These are phyloP conservation scores for Amborella trichopoda DNA, from an alignment of 164 flowering plant species.

Conservation along the genomic window DNA sequence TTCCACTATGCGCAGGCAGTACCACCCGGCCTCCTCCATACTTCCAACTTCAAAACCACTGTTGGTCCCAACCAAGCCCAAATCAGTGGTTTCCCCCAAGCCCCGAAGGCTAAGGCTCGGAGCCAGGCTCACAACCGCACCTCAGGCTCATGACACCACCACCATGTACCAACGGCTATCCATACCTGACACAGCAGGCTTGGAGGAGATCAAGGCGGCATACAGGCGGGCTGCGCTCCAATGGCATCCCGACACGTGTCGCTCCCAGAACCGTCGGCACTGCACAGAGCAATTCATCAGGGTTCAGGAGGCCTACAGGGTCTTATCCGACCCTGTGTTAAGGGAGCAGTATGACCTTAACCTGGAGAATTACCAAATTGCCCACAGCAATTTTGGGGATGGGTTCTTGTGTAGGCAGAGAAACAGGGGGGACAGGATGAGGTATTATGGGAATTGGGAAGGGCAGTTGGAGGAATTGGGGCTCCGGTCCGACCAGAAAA, in stretches of 20 bases:
- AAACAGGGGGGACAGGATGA: no score
- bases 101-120: no score
- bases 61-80: neutral
- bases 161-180: slow-evolving; percentile 9
- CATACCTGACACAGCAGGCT: slow-evolving; percentile 5
- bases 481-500: neutral
- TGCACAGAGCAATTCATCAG: slow-evolving; percentile 3
- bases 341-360: slow-evolving; percentile 6
- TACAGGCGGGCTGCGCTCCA: slow-evolving; percentile 4
- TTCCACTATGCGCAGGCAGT: neutral
- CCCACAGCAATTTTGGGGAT: neutral
- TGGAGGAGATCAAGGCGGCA: slow-evolving; percentile 10
- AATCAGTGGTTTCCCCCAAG: neutral
- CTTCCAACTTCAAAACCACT: neutral
- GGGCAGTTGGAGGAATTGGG: slow-evolving; percentile 5
- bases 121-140: neutral
- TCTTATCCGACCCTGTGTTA: slow-evolving; percentile 7
- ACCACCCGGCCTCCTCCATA: neutral
- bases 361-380: slow-evolving; percentile 2
- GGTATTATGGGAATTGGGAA: slow-evolving; percentile 9
- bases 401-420: neutral
- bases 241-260: slow-evolving; percentile 9
- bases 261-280: neutral
- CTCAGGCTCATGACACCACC: neutral
- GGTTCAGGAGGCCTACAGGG: slow-evolving; percentile 8